A percentile compares a stretch with the other conserved stretches of the same genome.
These are phyloP conservation scores for Ophiocordyceps sinensis DNA, from an alignment of 2,329 filamentous ascomycete species.

Conservation along the genomic window DNA sequence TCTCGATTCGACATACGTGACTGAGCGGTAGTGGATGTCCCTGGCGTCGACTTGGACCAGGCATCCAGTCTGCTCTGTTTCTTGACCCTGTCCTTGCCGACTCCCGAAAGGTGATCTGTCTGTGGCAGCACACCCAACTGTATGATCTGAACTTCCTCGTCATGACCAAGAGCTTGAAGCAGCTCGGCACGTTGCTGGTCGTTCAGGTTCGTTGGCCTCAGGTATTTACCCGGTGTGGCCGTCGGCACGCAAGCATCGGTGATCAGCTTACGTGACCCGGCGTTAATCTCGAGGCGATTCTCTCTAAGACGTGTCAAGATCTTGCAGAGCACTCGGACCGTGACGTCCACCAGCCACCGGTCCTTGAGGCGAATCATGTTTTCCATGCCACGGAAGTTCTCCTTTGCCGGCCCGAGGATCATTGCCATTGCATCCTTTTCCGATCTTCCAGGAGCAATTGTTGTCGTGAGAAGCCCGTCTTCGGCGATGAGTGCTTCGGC, in stretches of 20 bases:
- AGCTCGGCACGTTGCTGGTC: conserved; percentile 77
- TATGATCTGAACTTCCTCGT: conserved; percentile 37
- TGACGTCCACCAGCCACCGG: conserved; percentile 66
- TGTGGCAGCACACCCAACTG: conserved; percentile 20
- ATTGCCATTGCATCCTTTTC: conserved; percentile 24
- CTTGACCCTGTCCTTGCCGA: conserved; percentile 24
- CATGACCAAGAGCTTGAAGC: conserved; percentile 44
- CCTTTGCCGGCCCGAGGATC: conserved; percentile 24
- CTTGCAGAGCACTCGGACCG: conserved; percentile 71
- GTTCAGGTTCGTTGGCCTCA: conserved; percentile 64
- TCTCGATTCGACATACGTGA: conserved; percentile 26
- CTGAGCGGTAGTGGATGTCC: conserved; percentile 9
- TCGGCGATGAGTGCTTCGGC: conserved; percentile 75
- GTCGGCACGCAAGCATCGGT: conserved; percentile 50
- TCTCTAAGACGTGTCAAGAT: conserved; percentile 71
- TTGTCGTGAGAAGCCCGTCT: conserved; percentile 68
- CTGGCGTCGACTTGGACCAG: conserved; percentile 39
- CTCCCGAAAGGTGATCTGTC: conserved; percentile 7
- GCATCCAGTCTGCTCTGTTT: conserved; percentile 47
- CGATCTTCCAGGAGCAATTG: conserved; percentile 23
- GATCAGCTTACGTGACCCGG: conserved; percentile 44
- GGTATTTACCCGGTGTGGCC: conserved; percentile 35
- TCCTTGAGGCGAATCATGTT: conserved; percentile 88
- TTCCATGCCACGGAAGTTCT: conserved; percentile 52
- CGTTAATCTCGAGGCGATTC: conserved; percentile 55